Conservation (phyloP, 2,329 filamentous ascomycete species). For the Lasiodiplodia hormozganensis region DNA sequence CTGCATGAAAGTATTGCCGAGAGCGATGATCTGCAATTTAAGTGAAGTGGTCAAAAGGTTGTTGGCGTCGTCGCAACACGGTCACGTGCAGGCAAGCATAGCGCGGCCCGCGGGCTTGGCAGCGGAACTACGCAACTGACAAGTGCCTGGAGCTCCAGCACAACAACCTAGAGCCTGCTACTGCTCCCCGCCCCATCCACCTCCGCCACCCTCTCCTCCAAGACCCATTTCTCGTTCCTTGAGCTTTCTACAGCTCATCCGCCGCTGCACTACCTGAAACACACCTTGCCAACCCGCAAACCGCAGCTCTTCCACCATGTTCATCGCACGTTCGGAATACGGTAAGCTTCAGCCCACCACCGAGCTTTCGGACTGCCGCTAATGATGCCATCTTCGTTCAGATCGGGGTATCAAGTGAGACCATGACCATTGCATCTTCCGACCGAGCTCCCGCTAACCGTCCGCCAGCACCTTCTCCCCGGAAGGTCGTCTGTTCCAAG, state of each 20-base stretch:
- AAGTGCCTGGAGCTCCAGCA: constrained; percentile 31
- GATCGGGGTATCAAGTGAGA: constrained; percentile 96
- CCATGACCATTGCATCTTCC: constrained; percentile 36
- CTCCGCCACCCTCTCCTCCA: background rate
- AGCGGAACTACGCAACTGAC: constrained; percentile 26
- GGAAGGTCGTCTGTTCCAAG: constrained; percentile 99
- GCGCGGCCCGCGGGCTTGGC: constrained; percentile 23
- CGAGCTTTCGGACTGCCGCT: constrained; percentile 36
- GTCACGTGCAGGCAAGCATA: constrained; percentile 3
- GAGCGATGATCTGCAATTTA: no score
- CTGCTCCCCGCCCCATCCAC: constrained; percentile 1
- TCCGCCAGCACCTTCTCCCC: constrained; percentile 90
- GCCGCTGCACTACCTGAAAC: constrained; percentile 13
- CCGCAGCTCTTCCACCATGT: constrained; percentile 55
- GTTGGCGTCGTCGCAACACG: background rate
- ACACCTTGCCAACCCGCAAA: constrained; percentile 35
- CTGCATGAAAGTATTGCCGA: no score
- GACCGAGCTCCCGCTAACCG: constrained; percentile 36
- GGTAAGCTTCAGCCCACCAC: constrained; percentile 65
- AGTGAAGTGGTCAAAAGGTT: no score
- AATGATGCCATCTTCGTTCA: constrained; percentile 50
- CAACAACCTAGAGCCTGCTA: constrained; percentile 17
- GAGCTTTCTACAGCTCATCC: constrained; percentile 14
- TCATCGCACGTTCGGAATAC: constrained; percentile 99
- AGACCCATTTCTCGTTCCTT: constrained; percentile 7